Evolutionary conservation across 352 stramenopile genomes (phyloP).

Genomic region (Phytophthora citricola): DNA sequence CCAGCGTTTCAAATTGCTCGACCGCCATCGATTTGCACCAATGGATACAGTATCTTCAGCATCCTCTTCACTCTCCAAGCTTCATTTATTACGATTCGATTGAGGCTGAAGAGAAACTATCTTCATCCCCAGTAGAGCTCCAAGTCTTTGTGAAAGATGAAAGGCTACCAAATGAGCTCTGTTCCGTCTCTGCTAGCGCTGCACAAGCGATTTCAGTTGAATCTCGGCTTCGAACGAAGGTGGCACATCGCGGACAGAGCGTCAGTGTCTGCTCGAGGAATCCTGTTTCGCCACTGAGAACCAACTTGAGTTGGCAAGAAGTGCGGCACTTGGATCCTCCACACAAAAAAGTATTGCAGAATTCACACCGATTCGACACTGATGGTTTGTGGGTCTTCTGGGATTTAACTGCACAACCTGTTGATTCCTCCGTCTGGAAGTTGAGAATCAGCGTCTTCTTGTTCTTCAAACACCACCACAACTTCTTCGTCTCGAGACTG

Average conservation of each 20-base stretch:
- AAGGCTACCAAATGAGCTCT: slow-evolving; percentile 17
- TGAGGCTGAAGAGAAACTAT: slow-evolving; percentile 13
- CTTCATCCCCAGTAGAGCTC: slow-evolving; percentile 2
- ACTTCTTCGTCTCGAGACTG: slow-evolving; percentile 31
- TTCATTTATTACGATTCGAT: slow-evolving; percentile 5
- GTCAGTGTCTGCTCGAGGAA: slow-evolving; percentile 28
- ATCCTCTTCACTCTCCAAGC: no score
- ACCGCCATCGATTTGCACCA: background rate
- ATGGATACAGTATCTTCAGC: background rate
- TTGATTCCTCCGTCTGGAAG: slow-evolving; percentile 8
- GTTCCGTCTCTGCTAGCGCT: slow-evolving; percentile 12
- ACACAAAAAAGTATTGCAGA: slow-evolving; percentile 27
- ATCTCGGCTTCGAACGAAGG: slow-evolving; percentile 21
- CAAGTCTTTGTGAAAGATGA: slow-evolving; percentile 10
- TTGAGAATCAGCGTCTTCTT: slow-evolving; percentile 23
- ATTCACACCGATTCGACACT: slow-evolving; percentile 19
- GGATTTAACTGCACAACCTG: slow-evolving; percentile 4
- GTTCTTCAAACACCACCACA: slow-evolving; percentile 37
- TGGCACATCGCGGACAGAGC: slow-evolving; percentile 22
- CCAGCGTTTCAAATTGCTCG: background rate
- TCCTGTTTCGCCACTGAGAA: slow-evolving; percentile 23
- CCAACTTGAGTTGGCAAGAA: slow-evolving; percentile 25
- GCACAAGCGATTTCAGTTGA: slow-evolving; percentile 22
- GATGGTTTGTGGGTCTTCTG: slow-evolving; percentile 1
- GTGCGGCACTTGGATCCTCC: slow-evolving; percentile 14